Conservation (phyloP, 257 asterid species). For the Rauvolfia tetraphylla region DNA sequence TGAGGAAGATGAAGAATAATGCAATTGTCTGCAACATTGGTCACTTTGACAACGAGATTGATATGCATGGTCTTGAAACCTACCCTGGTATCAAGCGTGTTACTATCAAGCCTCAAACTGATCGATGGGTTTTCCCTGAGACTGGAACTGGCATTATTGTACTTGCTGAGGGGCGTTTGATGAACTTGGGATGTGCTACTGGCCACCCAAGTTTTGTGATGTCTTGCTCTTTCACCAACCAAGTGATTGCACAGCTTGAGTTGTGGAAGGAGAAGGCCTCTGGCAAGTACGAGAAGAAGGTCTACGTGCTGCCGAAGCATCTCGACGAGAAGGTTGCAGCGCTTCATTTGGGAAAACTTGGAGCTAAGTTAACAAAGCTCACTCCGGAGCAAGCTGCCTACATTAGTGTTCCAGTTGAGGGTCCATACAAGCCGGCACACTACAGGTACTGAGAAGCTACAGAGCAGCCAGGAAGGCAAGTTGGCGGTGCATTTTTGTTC, state of each 20-base stretch:
- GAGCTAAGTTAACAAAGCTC: conserved; percentile 19
- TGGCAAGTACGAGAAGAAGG: conserved; percentile 52
- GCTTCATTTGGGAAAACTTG: conserved; percentile 45
- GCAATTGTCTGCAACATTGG: conserved; percentile 61
- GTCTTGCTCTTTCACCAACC: conserved; percentile 59
- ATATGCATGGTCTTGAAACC: conserved; percentile 47
- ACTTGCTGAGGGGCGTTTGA: conserved; percentile 54
- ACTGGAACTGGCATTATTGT: conserved; percentile 20
- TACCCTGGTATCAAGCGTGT: not conserved
- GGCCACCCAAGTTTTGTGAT: conserved; percentile 64
- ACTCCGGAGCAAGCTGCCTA: not conserved
- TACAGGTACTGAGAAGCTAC: not conserved
- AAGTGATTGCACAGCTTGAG: conserved; percentile 55
- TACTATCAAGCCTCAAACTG: conserved; percentile 1
- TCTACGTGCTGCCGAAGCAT: conserved; percentile 54
- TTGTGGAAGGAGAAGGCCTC: conserved; percentile 23
- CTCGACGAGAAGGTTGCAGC: conserved; percentile 60
- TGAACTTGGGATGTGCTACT: conserved; percentile 60
- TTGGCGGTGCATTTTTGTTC: not conserved
- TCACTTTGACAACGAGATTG: conserved; percentile 54
- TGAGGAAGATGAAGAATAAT: conserved; percentile 56
- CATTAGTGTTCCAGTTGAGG: conserved; percentile 6
- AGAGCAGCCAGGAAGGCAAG: not conserved
- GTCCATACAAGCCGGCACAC: conserved; percentile 6
- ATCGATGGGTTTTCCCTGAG: not conserved